phyloP scores from a whole-genome alignment of 139 green algal species.

The Closterium sp. region DNA sequence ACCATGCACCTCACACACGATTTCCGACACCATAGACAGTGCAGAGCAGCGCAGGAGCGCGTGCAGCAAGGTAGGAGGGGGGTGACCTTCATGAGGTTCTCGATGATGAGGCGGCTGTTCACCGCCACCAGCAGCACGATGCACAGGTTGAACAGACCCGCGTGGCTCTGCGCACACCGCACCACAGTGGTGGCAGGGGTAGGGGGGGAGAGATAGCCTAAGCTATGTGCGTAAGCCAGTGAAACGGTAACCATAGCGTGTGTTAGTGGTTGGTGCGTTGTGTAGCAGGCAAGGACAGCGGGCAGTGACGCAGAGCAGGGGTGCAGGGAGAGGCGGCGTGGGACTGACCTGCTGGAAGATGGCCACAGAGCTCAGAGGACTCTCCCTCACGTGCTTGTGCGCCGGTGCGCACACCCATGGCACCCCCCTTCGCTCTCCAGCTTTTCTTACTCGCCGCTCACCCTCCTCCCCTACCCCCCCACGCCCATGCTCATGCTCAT shows the following conservation, averaged over 20 bases:
- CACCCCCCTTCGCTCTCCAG: too few relatives aligned
- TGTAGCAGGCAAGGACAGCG: too few relatives aligned
- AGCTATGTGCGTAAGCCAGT: constrained; percentile 1
- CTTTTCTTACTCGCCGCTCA: too few relatives aligned
- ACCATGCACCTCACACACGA: too few relatives aligned
- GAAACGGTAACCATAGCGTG: neutral
- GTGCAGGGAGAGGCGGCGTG: neutral
- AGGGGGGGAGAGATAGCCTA: neutral
- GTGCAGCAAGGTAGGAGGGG: too few relatives aligned
- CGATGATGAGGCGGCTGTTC: constrained; percentile 54
- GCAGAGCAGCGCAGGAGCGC: too few relatives aligned
- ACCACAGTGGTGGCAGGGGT: neutral
- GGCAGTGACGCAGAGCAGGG: neutral
- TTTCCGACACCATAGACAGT: too few relatives aligned
- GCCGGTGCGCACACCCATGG: neutral
- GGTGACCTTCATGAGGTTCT: constrained; percentile 54
- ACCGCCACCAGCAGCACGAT: constrained; percentile 53
- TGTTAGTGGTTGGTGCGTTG: neutral
- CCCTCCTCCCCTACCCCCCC: too few relatives aligned
- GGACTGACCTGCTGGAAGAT: constrained; percentile 38
- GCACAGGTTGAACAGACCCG: constrained; percentile 51
- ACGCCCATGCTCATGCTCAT: too few relatives aligned
- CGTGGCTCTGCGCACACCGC: constrained; percentile 42
- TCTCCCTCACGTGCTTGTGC: constrained; percentile 25
- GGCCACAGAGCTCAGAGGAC: constrained; percentile 29